phyloP scores from a whole-genome alignment of 176 grass and related monocot genomes.

The Raddia distichophylla region DNA sequence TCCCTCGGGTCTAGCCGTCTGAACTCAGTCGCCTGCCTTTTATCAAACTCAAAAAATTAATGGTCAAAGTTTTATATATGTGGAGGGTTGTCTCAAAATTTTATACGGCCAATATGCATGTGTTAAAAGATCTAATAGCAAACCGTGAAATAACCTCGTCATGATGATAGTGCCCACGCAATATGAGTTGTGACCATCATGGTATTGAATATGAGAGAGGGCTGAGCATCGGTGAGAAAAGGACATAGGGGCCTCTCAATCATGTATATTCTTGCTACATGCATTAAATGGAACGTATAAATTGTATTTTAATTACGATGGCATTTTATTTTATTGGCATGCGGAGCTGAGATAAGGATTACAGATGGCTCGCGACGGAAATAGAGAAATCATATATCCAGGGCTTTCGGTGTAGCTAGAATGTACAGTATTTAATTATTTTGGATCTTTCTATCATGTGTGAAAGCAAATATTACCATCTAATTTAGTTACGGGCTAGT shows the following conservation, averaged over 20 bases:
- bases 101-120: neutral
- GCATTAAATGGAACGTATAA: conserved; percentile 51
- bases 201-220: conserved; percentile 52
- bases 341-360: neutral
- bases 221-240: conserved; percentile 26
- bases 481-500: neutral
- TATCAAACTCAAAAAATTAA: too few relatives aligned
- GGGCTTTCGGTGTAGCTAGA: neutral
- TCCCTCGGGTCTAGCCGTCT: too few relatives aligned
- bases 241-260: conserved; percentile 45
- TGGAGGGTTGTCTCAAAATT: too few relatives aligned
- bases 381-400: neutral
- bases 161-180: conserved; percentile 30
- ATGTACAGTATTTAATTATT: neutral
- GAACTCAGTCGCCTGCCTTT: too few relatives aligned
- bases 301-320: conserved; percentile 16
- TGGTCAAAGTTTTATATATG: too few relatives aligned
- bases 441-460: neutral
- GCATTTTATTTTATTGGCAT: conserved; percentile 37
- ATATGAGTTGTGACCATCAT: conserved; percentile 59
- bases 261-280: conserved; percentile 64
- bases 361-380: neutral
- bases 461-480: neutral
- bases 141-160: neutral
- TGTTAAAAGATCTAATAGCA: neutral